A percentile compares a stretch with the other conserved stretches of the same genome.
Conservation (phyloP, 306 rosid genomes). For the Clitoria ternatea region DNA sequence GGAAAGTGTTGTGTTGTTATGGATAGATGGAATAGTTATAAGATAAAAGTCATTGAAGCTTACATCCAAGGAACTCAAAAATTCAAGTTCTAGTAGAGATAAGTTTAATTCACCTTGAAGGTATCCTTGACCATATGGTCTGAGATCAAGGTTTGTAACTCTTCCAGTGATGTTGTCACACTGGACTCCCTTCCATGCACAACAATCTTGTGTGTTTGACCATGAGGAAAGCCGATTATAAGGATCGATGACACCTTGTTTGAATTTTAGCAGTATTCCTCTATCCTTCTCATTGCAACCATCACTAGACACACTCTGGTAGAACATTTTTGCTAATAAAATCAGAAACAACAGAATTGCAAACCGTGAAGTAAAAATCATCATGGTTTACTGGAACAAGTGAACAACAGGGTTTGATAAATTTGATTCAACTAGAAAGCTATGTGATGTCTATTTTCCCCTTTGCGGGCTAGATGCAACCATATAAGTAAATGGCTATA, state of each 20-base stretch:
- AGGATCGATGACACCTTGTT: background rate
- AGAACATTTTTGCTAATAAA: background rate
- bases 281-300: background rate
- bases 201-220: background rate
- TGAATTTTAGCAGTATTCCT: background rate
- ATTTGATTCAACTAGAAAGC: background rate
- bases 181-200: background rate
- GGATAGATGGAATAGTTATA: background rate
- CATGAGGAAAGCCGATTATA: background rate
- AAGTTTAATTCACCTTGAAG: background rate
- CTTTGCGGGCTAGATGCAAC: too few species aligned
- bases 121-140: accelerated
- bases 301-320: background rate
- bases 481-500: too few species aligned
- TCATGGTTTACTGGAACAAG: background rate
- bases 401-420: background rate
- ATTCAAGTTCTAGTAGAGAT: conserved; percentile 1
- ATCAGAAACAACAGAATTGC: background rate
- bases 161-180: background rate
- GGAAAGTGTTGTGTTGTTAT: background rate
- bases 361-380: background rate
- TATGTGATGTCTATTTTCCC: background rate
- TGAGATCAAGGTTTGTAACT: background rate
- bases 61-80: background rate
- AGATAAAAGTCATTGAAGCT: accelerated